Base-by-base conservation (phyloP, 768 basidiomycete genomes). In the Lentinula sp. region DNA sequence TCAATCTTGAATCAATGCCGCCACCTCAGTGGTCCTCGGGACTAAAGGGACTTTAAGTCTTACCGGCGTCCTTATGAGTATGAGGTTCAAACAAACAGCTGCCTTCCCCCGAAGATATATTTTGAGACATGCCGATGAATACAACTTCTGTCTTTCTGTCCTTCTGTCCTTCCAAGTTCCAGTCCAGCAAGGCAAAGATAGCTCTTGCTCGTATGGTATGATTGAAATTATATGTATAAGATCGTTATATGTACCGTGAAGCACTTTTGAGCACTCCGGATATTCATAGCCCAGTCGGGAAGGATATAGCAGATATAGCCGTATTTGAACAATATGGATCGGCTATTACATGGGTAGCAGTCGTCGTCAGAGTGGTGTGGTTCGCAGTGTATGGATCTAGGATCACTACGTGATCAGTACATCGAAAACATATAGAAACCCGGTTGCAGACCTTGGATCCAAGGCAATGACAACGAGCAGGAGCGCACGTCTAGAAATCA, bases 401-500 rank as follows among this genome's bases (percentile, higher is more conserved):
- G 28, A 28, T 28, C 28, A 28, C 28, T 28, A 28, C 28, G 28
- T 28, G 39, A 41, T 41, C 8, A 41, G 39, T 41, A 0, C 13
- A 43, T 58, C 28, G 39, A 46, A 42, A 39, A 39, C 16, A 18
- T 18, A 12, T 18, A n/a, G 18, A 33, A 18, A 23, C 12, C 23
- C 33, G 28, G 16, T 48, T 50, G 33, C n/a, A 45, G 37, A 39
- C 37, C 53, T 59, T 12, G 35, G 16, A 51, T 64, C 62, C 33
- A 33, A 51, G 50, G 35, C 23, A 5, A 51, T 35, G 50, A 23
- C 37, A 23, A 23, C 10, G 28, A 35, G 16, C 18, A 35, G 32
- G 32, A 32, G 28, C 51, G 28, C 61, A 72, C 77, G 46, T 88
- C 87, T 46, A 94, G 76, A 16, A 90, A 28, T 28, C 28, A 28